These are phyloP conservation scores for Elongisporangium undulatum DNA, from an alignment of 352 stramenopile genomes.

Conservation along the genomic window DNA sequence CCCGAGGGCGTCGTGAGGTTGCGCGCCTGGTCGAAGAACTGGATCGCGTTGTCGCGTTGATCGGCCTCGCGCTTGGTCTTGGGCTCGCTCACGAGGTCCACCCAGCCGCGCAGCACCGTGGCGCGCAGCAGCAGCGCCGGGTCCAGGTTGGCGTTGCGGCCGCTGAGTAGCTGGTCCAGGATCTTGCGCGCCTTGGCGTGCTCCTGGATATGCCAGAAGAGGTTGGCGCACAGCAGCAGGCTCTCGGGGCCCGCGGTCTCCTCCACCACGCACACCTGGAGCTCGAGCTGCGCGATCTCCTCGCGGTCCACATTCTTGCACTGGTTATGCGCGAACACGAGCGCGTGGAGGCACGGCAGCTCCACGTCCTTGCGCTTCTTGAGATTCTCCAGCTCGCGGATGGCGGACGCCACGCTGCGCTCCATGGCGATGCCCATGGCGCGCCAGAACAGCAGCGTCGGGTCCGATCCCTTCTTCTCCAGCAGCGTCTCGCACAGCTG, in stretches of 20 bases:
- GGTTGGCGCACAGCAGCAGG: slow-evolving; percentile 61
- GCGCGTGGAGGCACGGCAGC: slow-evolving; percentile 68
- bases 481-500: slow-evolving; percentile 75
- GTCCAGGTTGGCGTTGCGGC: slow-evolving; percentile 13
- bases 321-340: slow-evolving; percentile 72
- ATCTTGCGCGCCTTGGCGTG: slow-evolving; percentile 63
- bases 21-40: slow-evolving; percentile 60
- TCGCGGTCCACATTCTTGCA: slow-evolving; percentile 80
- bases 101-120: slow-evolving; percentile 65
- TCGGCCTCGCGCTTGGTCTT: slow-evolving; percentile 71
- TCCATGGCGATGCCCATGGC: slow-evolving; percentile 80
- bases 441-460: slow-evolving; percentile 82
- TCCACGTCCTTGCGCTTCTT: slow-evolving; percentile 79
- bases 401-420: slow-evolving; percentile 70
- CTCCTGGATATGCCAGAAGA: slow-evolving; percentile 78
- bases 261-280: slow-evolving; percentile 78
- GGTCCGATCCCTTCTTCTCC: slow-evolving; percentile 78
- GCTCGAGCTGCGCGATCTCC: slow-evolving; percentile 70
- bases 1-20: slow-evolving; percentile 29
- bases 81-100: slow-evolving; percentile 63
- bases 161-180: slow-evolving; percentile 48
- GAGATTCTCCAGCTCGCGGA: slow-evolving; percentile 82
- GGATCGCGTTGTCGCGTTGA: slow-evolving; percentile 47
- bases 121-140: slow-evolving; percentile 34
- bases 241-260: slow-evolving; percentile 51